Evolutionary conservation across 805 yeast genomes (phyloP).

Genomic region (Jamesozyma hellenica): DNA sequence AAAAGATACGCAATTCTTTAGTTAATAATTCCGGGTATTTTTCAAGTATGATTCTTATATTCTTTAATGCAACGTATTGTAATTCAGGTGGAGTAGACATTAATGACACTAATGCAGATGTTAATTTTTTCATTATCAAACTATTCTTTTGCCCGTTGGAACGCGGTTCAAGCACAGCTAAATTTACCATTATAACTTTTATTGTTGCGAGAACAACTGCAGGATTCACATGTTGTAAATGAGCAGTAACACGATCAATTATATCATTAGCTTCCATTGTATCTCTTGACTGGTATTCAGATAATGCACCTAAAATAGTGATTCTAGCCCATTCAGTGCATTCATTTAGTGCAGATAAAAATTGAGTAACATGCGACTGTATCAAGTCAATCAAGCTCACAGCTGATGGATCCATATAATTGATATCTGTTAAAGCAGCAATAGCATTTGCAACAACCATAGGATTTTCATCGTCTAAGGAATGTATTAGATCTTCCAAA

Average conservation of each 20-base stretch:
- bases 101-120: constrained; percentile 80
- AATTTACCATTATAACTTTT: constrained; percentile 66
- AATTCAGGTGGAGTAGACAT: constrained; percentile 88
- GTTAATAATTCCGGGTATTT: constrained; percentile 73
- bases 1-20: constrained; percentile 78
- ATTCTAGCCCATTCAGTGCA: constrained; percentile 99
- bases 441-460: constrained; percentile 96
- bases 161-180: constrained; percentile 35
- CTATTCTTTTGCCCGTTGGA: constrained; percentile 9
- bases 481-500: constrained; percentile 49
- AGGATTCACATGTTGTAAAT: constrained; percentile 93
- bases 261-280: constrained; percentile 69
- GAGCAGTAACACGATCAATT: constrained; percentile 84
- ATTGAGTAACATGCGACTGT: constrained; percentile 41
- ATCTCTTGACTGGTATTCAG: constrained; percentile 53
- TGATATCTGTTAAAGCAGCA: constrained; percentile 75
- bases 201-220: constrained; percentile 84
- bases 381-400: constrained; percentile 32
- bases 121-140: constrained; percentile 51
- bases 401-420: constrained; percentile 50
- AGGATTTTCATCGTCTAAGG: constrained; percentile 83
- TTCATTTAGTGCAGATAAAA: constrained; percentile 80
- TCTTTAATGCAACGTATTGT: constrained; percentile 85
- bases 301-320: constrained; percentile 70
- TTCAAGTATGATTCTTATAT: constrained; percentile 80